Base-by-base conservation (phyloP, 306 rosid genomes). In the Cucumis cinereus region DNA sequence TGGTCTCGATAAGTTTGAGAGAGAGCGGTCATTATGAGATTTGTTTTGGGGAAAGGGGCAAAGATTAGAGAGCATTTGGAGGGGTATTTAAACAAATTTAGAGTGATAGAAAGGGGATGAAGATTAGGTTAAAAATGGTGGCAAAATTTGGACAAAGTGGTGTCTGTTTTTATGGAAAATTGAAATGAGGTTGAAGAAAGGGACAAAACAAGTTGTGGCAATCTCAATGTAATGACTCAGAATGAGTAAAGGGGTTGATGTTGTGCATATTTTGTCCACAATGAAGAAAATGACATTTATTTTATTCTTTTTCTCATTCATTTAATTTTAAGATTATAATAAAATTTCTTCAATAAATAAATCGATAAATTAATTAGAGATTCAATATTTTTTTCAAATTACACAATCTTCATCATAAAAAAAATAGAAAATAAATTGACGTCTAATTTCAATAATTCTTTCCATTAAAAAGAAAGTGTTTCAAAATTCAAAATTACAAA, bases 1-100 rank as follows among this genome's bases (percentile, higher is more conserved):
- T 73, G 49, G 55, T 78, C 84, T 77, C 78, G 41, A 47, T 84
- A 84, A 52, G 82, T 83, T 69, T 86, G 85, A 53, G 92, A 80
- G 11, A 84, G 75, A 77, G 83, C 82, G 16, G 75, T 87, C 91
- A 89, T 89, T 57, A 4, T 66, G n/a, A 20, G 24, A 17, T 19
- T 64, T 38, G 72, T 13, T 38, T 66, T 19, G 47, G 16, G 35
- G 35, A 3, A 30, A n/a, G n/a, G 15, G 15, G 13, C 9, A 19
- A 36, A 22, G 14, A 16, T 50, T 50, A 50, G 73, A n/a, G 8
- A 11, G 47, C 24, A 35, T 53, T 1, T 66, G 72, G 72, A 1
- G 53, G 73, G 72, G 52, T 10, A 11, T 66, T 66, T 38, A 66
- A 66, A 66, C 30, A 66, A 20, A 40, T 66, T 38, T 40, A 10